Percentiles rank a stretch among this genome's conserved stretches.
Conservation (phyloP, 805 yeast genomes). For the Lipomyces orientalis region DNA sequence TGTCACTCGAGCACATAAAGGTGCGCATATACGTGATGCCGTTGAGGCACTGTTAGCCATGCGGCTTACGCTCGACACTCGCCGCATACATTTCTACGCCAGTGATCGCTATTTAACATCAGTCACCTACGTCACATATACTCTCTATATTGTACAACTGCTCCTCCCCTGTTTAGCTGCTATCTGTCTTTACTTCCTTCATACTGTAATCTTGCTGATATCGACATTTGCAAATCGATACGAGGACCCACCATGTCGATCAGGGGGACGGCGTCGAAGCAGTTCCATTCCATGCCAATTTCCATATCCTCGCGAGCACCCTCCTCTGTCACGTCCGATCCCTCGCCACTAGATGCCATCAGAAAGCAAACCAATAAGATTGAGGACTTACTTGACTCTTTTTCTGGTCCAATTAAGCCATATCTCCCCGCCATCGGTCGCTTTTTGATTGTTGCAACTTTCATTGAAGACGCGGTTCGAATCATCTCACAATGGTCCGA, state of each 20-base stretch:
- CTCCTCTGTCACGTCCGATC: constrained; percentile 31
- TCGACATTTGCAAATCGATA: not conserved
- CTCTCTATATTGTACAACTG: not conserved
- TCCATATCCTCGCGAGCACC: constrained; percentile 32
- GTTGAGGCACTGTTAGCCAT: not conserved
- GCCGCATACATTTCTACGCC: not conserved
- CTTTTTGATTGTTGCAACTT: constrained; percentile 89
- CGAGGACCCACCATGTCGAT: constrained; percentile 28
- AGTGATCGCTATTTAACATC: not conserved
- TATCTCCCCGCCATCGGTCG: constrained; percentile 86
- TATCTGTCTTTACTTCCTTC: not conserved
- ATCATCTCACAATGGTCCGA: constrained; percentile 88
- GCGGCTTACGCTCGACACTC: not conserved
- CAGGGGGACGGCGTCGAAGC: constrained; percentile 36
- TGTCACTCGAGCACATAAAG: too few relatives aligned
- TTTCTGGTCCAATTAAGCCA: constrained; percentile 38
- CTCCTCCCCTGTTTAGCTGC: not conserved
- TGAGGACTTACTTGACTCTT: constrained; percentile 34
- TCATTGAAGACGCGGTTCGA: constrained; percentile 85
- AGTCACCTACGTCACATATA: not conserved
- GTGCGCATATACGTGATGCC: too few relatives aligned
- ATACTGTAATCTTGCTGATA: not conserved
- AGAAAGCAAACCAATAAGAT: constrained; percentile 33
- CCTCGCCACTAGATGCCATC: constrained; percentile 35
- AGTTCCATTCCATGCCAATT: constrained; percentile 38